Conservation (phyloP, 129 eudicot genomes). For the Artemisia argyi region DNA sequence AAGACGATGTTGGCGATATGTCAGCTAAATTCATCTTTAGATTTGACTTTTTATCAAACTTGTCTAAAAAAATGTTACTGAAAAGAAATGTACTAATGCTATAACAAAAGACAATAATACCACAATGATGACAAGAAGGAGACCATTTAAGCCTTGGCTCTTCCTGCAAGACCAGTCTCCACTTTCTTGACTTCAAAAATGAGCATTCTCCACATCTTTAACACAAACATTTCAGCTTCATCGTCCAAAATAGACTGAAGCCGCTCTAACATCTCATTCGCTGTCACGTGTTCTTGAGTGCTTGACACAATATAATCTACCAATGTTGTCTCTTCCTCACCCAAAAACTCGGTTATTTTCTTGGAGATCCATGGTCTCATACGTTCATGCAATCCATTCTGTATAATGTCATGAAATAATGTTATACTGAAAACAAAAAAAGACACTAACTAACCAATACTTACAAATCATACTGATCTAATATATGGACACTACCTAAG, state of each 20-base stretch:
- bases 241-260: conserved; percentile 76
- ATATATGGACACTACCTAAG: no score
- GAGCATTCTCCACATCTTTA: conserved; percentile 99
- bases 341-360: conserved; percentile 89
- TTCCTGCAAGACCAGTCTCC: conserved; percentile 80
- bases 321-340: conserved; percentile 82
- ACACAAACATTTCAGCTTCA: conserved; percentile 97
- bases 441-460: no score
- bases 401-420: conserved; percentile 9
- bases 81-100: conserved; percentile 17
- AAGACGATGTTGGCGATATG: background rate
- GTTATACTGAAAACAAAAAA: no score
- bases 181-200: conserved; percentile 86
- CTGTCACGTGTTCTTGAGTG: conserved; percentile 84
- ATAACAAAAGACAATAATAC: conserved; percentile 14
- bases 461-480: no score
- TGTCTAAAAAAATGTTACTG: conserved; percentile 20
- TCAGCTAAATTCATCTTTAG: conserved; percentile 19
- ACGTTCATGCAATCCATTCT: conserved; percentile 86
- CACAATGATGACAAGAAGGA: background rate
- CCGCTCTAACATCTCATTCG: conserved; percentile 75
- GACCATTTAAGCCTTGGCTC: conserved; percentile 38
- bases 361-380: conserved; percentile 98
- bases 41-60: conserved; percentile 13
- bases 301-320: conserved; percentile 92